Percentiles rank a stretch among this genome's conserved stretches.
phyloP scores from a whole-genome alignment of 73 alveolate species.

The Strombidium stylifer region DNA sequence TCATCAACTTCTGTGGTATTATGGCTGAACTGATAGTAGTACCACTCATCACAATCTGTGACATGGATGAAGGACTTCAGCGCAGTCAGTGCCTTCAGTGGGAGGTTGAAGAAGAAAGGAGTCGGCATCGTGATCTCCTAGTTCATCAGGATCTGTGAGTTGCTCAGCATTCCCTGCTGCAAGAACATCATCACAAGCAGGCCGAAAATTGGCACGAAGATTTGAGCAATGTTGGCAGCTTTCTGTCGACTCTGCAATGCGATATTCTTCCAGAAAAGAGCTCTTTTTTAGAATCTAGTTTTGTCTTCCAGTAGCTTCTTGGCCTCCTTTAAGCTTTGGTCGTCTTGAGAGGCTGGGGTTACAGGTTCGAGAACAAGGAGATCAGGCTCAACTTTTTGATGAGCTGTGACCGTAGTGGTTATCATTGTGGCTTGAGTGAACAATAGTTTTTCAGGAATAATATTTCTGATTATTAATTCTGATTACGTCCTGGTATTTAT shows the following conservation, averaged over 20 bases:
- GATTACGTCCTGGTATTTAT: too few relatives aligned
- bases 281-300: constrained; percentile 33
- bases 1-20: not conserved
- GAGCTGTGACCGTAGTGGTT: too few relatives aligned
- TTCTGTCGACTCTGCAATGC: constrained; percentile 57
- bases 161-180: constrained; percentile 53
- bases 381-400: too few relatives aligned
- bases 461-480: too few relatives aligned
- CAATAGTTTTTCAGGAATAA: too few relatives aligned
- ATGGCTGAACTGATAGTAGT: constrained; percentile 4
- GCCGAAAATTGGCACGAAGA: constrained; percentile 82
- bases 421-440: too few relatives aligned
- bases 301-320: too few relatives aligned
- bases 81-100: constrained; percentile 1
- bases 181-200: constrained; percentile 71
- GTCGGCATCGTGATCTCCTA: constrained; percentile 48
- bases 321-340: too few relatives aligned
- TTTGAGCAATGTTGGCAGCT: constrained; percentile 68
- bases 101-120: constrained; percentile 31
- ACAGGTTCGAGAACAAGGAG: too few relatives aligned
- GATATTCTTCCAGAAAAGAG: constrained; percentile 64
- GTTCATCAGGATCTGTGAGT: constrained; percentile 49
- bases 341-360: too few relatives aligned
- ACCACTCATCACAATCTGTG: constrained; percentile 26
- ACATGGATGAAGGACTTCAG: constrained; percentile 10